Evolutionary conservation across 1,284 basidiomycete species (phyloP).

Genomic region (Phellopilus nigrolimitatus): DNA sequence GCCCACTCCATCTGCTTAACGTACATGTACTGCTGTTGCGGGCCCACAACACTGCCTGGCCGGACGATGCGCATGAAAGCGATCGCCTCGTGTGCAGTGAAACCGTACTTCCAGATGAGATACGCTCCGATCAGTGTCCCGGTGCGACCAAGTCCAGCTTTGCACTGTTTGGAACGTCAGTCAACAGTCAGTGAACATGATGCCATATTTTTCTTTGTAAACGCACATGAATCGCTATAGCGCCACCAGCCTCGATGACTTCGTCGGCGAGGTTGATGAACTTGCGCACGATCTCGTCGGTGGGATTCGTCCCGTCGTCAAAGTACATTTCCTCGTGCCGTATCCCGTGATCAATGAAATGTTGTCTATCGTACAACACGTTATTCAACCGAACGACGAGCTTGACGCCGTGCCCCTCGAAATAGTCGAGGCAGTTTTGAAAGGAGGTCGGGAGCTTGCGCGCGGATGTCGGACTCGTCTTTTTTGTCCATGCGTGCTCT

Average conservation of each 20-base stretch:
- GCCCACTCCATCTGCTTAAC: conserved; percentile 92
- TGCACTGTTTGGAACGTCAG: conserved; percentile 59
- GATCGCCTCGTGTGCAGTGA: conserved; percentile 96
- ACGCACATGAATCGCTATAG: conserved; percentile 84
- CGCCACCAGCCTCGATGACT: conserved; percentile 72
- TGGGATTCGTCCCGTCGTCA: conserved; percentile 97
- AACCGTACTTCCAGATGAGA: conserved; percentile 98
- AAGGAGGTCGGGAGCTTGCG: conserved; percentile 75
- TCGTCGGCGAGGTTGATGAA: conserved; percentile 86
- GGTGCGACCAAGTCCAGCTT: conserved; percentile 89
- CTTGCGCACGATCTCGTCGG: conserved; percentile 87
- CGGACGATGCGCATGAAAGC: conserved; percentile 98
- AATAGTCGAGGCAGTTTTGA: conserved; percentile 88
- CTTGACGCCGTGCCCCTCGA: conserved; percentile 81
- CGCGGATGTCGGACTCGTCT: conserved; percentile 34
- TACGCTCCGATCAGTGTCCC: conserved; percentile 97
- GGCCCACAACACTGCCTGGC: conserved; percentile 93
- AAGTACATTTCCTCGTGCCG: conserved; percentile 93
- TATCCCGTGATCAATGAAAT: conserved; percentile 85
- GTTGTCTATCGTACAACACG: conserved; percentile 83
- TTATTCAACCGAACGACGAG: conserved; percentile 96
- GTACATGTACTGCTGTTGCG: conserved; percentile 94
- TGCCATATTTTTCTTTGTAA: too few relatives aligned
- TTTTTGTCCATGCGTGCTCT: conserved; percentile 72
- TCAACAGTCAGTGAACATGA: conserved; percentile 21